Conservation (phyloP, 352 stramenopile genomes). For the Plasmopara viticola region DNA sequence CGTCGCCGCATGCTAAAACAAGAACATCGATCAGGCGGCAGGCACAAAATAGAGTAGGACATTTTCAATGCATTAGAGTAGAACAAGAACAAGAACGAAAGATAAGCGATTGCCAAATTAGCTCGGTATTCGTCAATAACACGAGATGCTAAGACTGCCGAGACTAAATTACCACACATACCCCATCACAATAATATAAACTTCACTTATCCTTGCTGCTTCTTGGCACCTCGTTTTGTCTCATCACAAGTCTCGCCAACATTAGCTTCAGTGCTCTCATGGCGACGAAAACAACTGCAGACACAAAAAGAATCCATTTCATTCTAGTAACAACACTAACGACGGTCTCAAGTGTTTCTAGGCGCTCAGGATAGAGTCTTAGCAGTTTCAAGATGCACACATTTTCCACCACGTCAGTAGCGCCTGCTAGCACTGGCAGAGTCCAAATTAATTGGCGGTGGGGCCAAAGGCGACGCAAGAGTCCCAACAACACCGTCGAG, state of each 20-base stretch:
- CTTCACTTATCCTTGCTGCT: conserved; percentile 14
- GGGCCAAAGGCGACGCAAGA: conserved; percentile 30
- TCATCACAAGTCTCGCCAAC: neutral
- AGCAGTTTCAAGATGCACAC: conserved; percentile 35
- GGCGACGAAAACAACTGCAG: conserved; percentile 17
- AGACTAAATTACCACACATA: no score
- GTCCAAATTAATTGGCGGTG: conserved; percentile 6
- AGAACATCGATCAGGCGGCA: no score
- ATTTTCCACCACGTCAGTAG: conserved; percentile 43
- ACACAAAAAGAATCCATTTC: conserved; percentile 34
- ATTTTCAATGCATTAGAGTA: no score
- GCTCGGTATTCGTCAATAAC: no score
- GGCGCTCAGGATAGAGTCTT: conserved; percentile 25
- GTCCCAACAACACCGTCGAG: conserved; percentile 20
- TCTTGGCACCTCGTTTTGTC: neutral
- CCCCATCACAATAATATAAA: no score
- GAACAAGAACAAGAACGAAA: no score
- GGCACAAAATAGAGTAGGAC: no score
- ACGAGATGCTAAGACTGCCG: no score
- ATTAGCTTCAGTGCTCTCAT: conserved; percentile 9
- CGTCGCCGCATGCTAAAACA: no score
- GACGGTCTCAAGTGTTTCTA: conserved; percentile 19
- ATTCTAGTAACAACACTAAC: conserved; percentile 26
- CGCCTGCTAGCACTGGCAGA: conserved; percentile 25
- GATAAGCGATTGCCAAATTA: no score